Percentiles rank a stretch among this genome's conserved stretches.
Evolutionary conservation across 768 basidiomycete species (phyloP).

Genomic region (Suillus luteus): DNA sequence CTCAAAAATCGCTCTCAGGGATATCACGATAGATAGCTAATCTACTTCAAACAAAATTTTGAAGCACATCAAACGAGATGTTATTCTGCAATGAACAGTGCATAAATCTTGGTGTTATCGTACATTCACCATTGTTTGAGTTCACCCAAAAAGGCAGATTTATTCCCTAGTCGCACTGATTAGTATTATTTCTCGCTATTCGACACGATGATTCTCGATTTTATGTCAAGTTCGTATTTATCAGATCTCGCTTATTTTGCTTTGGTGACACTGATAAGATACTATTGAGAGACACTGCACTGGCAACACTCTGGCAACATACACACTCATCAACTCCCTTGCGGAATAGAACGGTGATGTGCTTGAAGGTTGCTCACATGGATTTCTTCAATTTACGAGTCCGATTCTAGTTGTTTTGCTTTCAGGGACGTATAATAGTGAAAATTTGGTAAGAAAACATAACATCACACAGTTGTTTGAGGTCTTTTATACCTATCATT

Average conservation of each 20-base stretch:
- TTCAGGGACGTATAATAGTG: neutral
- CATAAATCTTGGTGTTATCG: neutral
- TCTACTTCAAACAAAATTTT: neutral
- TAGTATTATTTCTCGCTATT: too few relatives aligned
- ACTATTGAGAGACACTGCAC: neutral
- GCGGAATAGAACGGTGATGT: neutral
- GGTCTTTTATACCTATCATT: neutral
- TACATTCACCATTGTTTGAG: neutral
- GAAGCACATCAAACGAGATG: neutral
- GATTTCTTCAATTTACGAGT: neutral
- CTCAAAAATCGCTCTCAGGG: neutral
- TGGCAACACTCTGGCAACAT: neutral
- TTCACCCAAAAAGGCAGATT: neutral
- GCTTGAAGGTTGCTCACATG: neutral
- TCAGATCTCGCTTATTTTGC: neutral
- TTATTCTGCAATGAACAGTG: neutral
- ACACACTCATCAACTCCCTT: neutral
- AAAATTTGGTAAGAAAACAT: neutral
- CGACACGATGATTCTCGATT: too few relatives aligned
- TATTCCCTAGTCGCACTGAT: too few relatives aligned
- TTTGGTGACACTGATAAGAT: neutral
- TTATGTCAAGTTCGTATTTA: too few relatives aligned
- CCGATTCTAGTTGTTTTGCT: neutral
- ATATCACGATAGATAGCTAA: neutral
- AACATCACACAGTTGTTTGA: neutral